These are phyloP conservation scores for Pisolithus microcarpus DNA, from an alignment of 768 basidiomycete genomes.

Conservation along the genomic window DNA sequence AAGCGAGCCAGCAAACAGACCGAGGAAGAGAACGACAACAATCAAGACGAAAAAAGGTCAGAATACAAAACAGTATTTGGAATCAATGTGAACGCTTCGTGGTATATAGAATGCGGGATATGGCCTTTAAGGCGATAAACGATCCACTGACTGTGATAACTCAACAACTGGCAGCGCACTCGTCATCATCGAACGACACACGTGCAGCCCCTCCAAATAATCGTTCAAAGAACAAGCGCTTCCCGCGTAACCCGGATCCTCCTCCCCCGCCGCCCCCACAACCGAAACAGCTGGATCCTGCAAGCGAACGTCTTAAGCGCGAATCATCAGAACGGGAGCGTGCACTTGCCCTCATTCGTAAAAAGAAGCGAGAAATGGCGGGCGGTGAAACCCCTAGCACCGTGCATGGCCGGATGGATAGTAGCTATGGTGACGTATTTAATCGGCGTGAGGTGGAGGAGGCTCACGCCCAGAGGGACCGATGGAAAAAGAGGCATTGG, in stretches of 20 bases:
- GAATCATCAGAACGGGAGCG: conserved; percentile 72
- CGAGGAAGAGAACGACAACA: conserved; percentile 24
- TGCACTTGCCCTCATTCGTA: conserved; percentile 61
- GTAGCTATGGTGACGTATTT: conserved; percentile 62
- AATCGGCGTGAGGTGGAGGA: conserved; percentile 68
- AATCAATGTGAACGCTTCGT: no score
- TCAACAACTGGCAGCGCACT: conserved; percentile 47
- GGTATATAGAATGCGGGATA: conserved; percentile 49
- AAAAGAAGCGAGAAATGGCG: conserved; percentile 56
- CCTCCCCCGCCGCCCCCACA: conserved; percentile 2
- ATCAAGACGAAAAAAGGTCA: conserved; percentile 32
- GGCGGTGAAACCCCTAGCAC: conserved; percentile 70
- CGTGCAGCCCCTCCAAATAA: conserved; percentile 12
- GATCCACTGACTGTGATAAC: conserved; percentile 76
- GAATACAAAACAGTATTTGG: background rate
- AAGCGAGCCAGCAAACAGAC: conserved; percentile 15
- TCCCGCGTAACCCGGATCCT: conserved; percentile 4
- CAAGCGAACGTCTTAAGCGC: conserved; percentile 53
- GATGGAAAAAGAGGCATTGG: conserved; percentile 24
- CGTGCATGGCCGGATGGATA: conserved; percentile 40
- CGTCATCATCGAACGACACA: conserved; percentile 16
- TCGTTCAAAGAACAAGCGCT: conserved; percentile 11
- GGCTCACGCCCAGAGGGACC: conserved; percentile 46
- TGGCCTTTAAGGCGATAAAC: conserved; percentile 51
- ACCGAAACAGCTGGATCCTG: conserved; percentile 35